phyloP scores from a whole-genome alignment of 176 grass and related monocot genomes.

The Musa itinerans region DNA sequence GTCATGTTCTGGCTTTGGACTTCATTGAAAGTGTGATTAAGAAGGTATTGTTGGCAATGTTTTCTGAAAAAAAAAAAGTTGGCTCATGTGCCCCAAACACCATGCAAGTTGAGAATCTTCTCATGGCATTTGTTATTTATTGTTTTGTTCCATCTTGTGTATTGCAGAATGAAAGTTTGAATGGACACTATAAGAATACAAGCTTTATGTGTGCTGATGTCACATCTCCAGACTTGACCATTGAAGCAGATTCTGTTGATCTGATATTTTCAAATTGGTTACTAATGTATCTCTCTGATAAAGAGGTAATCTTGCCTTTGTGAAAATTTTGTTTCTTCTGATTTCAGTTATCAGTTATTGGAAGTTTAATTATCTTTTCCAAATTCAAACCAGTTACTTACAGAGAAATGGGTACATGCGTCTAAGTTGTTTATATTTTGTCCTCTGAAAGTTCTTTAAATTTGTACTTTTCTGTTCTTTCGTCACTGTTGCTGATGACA shows the following conservation, averaged over 20 bases:
- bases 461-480: too few relatives aligned
- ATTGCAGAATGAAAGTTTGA: constrained; percentile 81
- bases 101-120: not conserved
- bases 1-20: constrained; percentile 77
- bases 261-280: constrained; percentile 97
- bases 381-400: too few relatives aligned
- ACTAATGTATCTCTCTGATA: constrained; percentile 90
- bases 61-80: constrained; percentile 4
- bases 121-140: not conserved
- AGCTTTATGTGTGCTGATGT: constrained; percentile 88
- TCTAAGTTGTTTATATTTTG: too few relatives aligned
- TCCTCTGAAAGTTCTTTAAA: too few relatives aligned
- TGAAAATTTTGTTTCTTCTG: not conserved
- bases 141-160: not conserved
- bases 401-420: too few relatives aligned
- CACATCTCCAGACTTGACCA: constrained; percentile 53
- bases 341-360: not conserved
- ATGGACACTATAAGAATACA: constrained; percentile 72
- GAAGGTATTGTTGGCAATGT: constrained; percentile 40
- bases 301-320: constrained; percentile 49
- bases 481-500: too few relatives aligned
- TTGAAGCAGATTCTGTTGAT: constrained; percentile 75
- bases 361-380: too few relatives aligned
- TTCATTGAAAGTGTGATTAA: constrained; percentile 98
- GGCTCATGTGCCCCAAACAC: not conserved